These are phyloP conservation scores for Butyriboletus appendiculatus DNA, from an alignment of 1,284 basidiomycete species.

Conservation along the genomic window DNA sequence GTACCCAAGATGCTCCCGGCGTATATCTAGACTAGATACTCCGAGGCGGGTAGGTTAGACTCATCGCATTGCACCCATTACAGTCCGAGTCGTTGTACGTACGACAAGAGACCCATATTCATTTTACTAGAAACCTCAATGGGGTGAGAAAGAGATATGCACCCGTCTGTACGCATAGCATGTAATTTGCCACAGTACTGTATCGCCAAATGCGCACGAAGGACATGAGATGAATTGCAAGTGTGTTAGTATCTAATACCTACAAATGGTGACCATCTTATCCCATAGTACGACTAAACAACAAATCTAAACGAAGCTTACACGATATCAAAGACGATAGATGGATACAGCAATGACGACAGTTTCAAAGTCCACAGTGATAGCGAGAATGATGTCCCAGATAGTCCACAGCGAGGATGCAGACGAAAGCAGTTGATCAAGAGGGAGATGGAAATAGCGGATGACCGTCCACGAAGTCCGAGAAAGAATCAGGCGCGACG, in stretches of 20 bases:
- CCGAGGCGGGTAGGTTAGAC: not conserved
- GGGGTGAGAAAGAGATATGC: not conserved
- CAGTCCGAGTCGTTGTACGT: not conserved
- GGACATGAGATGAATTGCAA: not conserved
- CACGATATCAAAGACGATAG: not conserved
- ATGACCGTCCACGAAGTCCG: constrained; percentile 20
- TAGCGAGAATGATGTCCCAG: constrained; percentile 4
- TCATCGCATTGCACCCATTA: not conserved
- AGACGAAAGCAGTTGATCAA: constrained; percentile 8
- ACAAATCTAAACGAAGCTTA: not conserved
- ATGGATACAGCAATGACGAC: constrained; percentile 20
- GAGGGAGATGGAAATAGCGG: not conserved
- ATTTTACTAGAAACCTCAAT: no score
- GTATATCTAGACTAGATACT: not conserved
- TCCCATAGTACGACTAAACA: not conserved
- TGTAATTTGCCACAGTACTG: not conserved
- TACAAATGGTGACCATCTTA: constrained; percentile 2
- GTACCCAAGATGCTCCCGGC: not conserved
- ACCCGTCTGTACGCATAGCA: not conserved
- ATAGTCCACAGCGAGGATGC: constrained; percentile 11
- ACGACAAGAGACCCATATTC: no score
- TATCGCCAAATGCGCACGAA: not conserved
- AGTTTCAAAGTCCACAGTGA: constrained; percentile 16
- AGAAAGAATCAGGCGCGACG: not conserved
- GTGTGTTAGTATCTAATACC: constrained; percentile 6